Evolutionary conservation across 2,329 filamentous ascomycete genomes (phyloP), one percentile per base, ranked within the genome.

Genomic region (Colletotrichum sp.): DNA sequence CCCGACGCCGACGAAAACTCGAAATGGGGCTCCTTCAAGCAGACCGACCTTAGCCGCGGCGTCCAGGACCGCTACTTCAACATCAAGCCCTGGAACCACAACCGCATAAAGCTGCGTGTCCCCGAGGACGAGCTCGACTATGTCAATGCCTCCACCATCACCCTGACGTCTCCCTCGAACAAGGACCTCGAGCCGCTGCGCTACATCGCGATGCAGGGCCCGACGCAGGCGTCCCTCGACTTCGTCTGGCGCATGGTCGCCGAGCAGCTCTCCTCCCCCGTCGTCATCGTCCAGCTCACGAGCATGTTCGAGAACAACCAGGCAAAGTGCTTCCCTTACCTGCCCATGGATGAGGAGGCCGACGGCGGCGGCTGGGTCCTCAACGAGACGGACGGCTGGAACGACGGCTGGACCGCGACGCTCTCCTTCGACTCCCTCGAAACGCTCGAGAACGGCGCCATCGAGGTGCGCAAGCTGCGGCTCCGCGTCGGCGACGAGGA

Each of bases 211-310:
- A 98, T 98, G 84, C 95, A 98, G 86, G 97, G 97, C 1, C 97
- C 97, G 8, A 98, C 96, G 81, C 85, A 89, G 76, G 91, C 92
- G 30, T 95, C 94, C 18, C 89, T 94, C 71, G 92, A 93, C 79
- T 95, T 98, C 82, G 95, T 98, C 79, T 99, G 96, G 95, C 95
- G 97, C 82, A 99, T 99, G 97, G 89, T 98, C 44, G 95, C 95
- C 83, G 93, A 98, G 81, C 95, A 98, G 84, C 84, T 90, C 68
- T 82, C 87, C 30, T 92, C 93, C 62, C 92, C 94, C 4, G 95
- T 92, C 2, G 95, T 99, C 72, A 93, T 99, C 69, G 93, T 99
- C 73, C 98, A 99, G 95, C 91, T 99, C 77, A 99, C 96, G 4
- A 95, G 96, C 82, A 96, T 95, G 30, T 90, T 95, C 81, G 96